Percentiles rank a stretch among this genome's conserved stretches.
phyloP scores from a whole-genome alignment of 2,329 filamentous ascomycete species.

The Claviceps paspali region DNA sequence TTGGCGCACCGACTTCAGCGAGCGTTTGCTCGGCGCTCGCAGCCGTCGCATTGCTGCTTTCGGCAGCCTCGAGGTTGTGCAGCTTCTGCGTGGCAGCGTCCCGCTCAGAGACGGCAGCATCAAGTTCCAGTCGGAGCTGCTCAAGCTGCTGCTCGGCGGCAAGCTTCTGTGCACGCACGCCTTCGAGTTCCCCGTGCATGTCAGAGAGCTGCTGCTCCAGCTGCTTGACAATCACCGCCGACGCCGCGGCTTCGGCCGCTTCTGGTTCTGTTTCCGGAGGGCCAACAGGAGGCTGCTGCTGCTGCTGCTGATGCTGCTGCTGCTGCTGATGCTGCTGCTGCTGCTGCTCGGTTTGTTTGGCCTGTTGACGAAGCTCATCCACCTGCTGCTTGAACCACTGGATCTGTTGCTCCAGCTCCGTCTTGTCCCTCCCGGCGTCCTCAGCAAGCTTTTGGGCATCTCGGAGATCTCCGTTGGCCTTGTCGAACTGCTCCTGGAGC shows the following conservation, averaged over 20 bases:
- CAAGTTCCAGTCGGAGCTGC: slow-evolving; percentile 41
- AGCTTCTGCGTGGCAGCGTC: slow-evolving; percentile 38
- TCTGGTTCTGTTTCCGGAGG: slow-evolving; percentile 9
- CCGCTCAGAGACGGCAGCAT: slow-evolving; percentile 45
- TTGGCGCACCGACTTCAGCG: slow-evolving; percentile 5
- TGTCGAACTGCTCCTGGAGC: slow-evolving; percentile 33
- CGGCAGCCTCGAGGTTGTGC: slow-evolving; percentile 14
- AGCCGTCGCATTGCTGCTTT: slow-evolving; percentile 3
- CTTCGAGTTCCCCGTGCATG: slow-evolving; percentile 46
- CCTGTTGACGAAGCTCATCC: slow-evolving; percentile 22
- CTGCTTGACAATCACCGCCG: slow-evolving; percentile 30
- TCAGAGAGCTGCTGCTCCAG: slow-evolving; percentile 34
- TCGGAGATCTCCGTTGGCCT: slow-evolving; percentile 38
- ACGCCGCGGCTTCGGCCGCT: slow-evolving; percentile 19
- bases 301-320: no score
- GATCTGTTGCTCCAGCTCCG: slow-evolving; percentile 27
- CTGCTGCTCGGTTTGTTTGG: slow-evolving; percentile 7
- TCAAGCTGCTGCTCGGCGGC: slow-evolving; percentile 49
- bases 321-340: no score
- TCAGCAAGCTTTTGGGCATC: slow-evolving; percentile 25
- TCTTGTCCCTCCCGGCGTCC: slow-evolving; percentile 16
- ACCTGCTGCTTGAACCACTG: slow-evolving; percentile 27
- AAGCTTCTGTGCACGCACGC: slow-evolving; percentile 51
- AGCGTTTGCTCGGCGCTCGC: not conserved
- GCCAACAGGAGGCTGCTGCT: slow-evolving; percentile 14